Evolutionary conservation across 2,329 filamentous ascomycete species (phyloP), one percentile per base, ranked within the genome.

Genomic region (Fusarium subglutinans): DNA sequence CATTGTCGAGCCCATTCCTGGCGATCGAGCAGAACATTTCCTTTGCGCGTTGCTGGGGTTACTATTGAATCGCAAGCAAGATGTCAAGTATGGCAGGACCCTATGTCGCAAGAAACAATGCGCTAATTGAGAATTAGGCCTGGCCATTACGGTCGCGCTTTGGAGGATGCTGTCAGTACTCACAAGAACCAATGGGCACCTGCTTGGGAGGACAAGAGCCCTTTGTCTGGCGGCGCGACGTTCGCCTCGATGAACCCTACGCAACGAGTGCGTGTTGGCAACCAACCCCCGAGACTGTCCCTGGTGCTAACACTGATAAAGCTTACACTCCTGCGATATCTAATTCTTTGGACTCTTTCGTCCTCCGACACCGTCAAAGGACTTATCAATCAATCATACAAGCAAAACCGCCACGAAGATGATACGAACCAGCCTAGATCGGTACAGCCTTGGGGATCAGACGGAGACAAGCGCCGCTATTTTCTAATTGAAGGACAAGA

Each of bases 61-160:
- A 77, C 90, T 98, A 63, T 87, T 99, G 79, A 99, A 99, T 83
- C 92, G 96, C 83, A 98, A 99, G 87, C 98, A 99, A 82, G 95
- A 98, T 84, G 94, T 98, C 81, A 98, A 99, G 96, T 98, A 90
- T 84, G 94, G 73, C 72, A n/a, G 47, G 33, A 61, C 35, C 40
- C 40, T 26, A 37, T 43, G 15, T 33, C 18, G 35, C n/a, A 37
- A 67, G 17, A 30, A 35, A 55, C 24, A 60, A 24, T 24, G 45
- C 66, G 60, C 70, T 77, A 50, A 73, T 75, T 72, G 62, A 74
- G 65, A 38, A n/a, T 15, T 76, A 99, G 96, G 83, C 91, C 93
- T 77, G 95, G 94, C 58, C 96, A 99, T 82, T 97, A 98, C 82
- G 92, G 93, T 78, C 92, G 96, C 79, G 96, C 97, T 33, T 87